phyloP scores from a whole-genome alignment of 2,329 filamentous ascomycete species.

The Trichocomaceae sp. region DNA sequence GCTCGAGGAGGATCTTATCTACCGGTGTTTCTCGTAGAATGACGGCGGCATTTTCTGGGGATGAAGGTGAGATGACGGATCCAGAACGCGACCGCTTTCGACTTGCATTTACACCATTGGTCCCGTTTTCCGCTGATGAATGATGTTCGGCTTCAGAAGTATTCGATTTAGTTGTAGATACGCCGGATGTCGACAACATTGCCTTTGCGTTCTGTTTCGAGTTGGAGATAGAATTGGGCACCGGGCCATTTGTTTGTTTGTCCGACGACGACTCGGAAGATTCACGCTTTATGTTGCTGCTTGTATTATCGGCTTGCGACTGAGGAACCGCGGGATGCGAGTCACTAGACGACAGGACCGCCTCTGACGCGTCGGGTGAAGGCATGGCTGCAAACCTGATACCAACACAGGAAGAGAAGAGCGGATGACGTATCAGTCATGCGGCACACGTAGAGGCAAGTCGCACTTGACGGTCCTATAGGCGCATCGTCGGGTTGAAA shows the following conservation, averaged over 20 bases:
- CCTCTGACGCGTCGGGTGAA: constrained; percentile 27
- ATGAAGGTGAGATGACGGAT: constrained; percentile 44
- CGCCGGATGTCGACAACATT: constrained; percentile 49
- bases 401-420: neutral
- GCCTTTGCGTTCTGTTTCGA: constrained; percentile 57
- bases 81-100: constrained; percentile 57
- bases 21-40: constrained; percentile 37
- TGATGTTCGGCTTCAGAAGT: constrained; percentile 22
- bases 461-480: constrained; percentile 22
- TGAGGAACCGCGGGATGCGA: constrained; percentile 17
- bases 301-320: constrained; percentile 20
- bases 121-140: constrained; percentile 27
- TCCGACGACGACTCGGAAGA: constrained; percentile 18
- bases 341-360: constrained; percentile 21
- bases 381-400: constrained; percentile 25
- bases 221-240: constrained; percentile 46
- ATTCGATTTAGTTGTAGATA: constrained; percentile 26
- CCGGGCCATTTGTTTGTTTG: constrained; percentile 23
- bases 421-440: constrained; percentile 18
- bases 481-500: constrained; percentile 26
- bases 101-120: constrained; percentile 46
- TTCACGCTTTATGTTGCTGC: constrained; percentile 19
- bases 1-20: constrained; percentile 51
- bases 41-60: constrained; percentile 23
- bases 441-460: constrained; percentile 17